Conservation (phyloP, 345 rosid genomes). For the Geranium brycei region DNA sequence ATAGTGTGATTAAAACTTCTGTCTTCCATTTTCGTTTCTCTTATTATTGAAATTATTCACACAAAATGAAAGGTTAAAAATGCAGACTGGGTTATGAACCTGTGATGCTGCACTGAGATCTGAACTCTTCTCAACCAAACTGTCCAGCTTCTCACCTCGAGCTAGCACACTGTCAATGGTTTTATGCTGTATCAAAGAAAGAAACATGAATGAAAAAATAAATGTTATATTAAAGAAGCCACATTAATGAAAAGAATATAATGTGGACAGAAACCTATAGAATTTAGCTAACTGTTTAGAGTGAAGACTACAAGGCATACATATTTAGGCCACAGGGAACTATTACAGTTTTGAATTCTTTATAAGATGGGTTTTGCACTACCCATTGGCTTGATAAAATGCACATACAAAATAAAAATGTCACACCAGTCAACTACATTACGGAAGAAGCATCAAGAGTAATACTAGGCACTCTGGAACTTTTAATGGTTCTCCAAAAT, state of each 20-base stretch:
- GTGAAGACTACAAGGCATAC: background rate
- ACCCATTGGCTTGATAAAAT: no score
- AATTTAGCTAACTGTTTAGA: background rate
- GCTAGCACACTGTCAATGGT: slow-evolving; percentile 96
- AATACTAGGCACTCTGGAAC: no score
- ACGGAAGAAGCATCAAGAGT: no score
- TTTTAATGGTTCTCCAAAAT: background rate
- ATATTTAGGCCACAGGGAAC: background rate
- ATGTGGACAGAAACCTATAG: background rate
- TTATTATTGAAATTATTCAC: no score
- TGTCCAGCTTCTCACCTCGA: slow-evolving; percentile 93
- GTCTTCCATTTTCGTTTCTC: background rate
- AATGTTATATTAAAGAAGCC: background rate
- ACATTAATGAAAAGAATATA: background rate
- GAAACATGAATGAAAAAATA: background rate
- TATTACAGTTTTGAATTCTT: no score
- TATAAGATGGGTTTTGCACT: no score
- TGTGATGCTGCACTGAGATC: slow-evolving; percentile 93
- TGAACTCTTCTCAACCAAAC: slow-evolving; percentile 95
- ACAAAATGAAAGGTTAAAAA: background rate
- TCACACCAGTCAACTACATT: no score
- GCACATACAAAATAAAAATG: no score
- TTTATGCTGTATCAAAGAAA: slow-evolving; percentile 56
- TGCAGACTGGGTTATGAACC: slow-evolving; percentile 26
- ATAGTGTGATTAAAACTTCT: background rate